Percentiles rank a stretch among this genome's conserved stretches.
Evolutionary conservation across 1,139 yeast species (phyloP).

Genomic region (Blastobotrys niveus): DNA sequence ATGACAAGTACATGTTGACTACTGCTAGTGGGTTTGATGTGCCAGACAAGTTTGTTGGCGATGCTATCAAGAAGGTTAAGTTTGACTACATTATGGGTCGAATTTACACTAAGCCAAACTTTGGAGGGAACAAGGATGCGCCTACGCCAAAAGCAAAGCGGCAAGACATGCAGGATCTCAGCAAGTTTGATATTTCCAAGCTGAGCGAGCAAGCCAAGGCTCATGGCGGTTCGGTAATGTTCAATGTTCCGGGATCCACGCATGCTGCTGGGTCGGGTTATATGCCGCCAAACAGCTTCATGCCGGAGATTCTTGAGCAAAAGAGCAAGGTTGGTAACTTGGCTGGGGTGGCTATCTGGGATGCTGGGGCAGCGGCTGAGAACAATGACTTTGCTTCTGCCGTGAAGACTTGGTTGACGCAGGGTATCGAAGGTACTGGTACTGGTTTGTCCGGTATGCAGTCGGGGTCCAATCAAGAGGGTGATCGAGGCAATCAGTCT

Average conservation of each 20-base stretch:
- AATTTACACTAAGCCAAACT: conserved; percentile 84
- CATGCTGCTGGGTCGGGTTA: conserved; percentile 70
- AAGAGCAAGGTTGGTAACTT: conserved; percentile 45
- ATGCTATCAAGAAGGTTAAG: conserved; percentile 51
- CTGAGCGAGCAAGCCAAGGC: too few relatives aligned
- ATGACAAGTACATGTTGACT: conserved; percentile 61
- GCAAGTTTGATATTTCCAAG: too few relatives aligned
- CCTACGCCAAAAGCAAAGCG: conserved; percentile 53
- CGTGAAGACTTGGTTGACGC: too few relatives aligned
- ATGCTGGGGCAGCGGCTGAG: conserved; percentile 77
- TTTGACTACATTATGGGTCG: conserved; percentile 87
- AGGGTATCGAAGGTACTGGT: too few relatives aligned
- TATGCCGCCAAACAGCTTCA: conserved; percentile 29
- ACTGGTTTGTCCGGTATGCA: too few relatives aligned
- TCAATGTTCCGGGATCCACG: conserved; percentile 66
- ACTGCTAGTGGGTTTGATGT: conserved; percentile 47
- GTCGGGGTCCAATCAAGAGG: too few relatives aligned
- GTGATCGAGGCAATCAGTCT: too few relatives aligned
- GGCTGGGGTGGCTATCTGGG: conserved; percentile 91
- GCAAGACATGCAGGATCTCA: conserved; percentile 33
- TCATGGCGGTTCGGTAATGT: conserved; percentile 64
- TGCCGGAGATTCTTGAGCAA: conserved; percentile 22
- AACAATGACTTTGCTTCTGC: too few relatives aligned
- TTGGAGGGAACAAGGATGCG: conserved; percentile 67
- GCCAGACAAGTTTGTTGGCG: conserved; percentile 75